Evolutionary conservation across 2,329 filamentous ascomycete genomes (phyloP), one percentile per base, ranked within the genome.

Genomic region (Fusarium euwallaceae): DNA sequence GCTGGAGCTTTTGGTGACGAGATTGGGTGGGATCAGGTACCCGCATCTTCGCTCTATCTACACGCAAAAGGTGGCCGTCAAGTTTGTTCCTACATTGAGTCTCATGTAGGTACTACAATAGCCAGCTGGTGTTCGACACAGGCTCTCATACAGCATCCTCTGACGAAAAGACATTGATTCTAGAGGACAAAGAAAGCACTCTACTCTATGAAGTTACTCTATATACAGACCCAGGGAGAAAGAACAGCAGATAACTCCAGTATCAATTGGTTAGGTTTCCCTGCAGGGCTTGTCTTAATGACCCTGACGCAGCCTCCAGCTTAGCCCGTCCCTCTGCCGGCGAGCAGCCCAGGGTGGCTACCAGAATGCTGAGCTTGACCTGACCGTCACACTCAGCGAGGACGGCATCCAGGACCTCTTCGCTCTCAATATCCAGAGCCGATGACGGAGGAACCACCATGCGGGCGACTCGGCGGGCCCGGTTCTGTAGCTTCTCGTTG

Each of bases 291-390:
- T 55, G 14, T 64, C 41, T 64, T 12, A 56, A 27, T 4, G 45
- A 64, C 36, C 67, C 59, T 14, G 59, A 61, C 8, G 59, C 37
- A n/a, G 59, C 59, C 41, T 36, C 59, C 5, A 61, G 9, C 16
- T 36, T 61, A 8, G 24, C 39, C 27, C 20, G 43, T 11, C 59
- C 59, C 10, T 61, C 59, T 17, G 70, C 34, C 3, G 61, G 64
- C 11, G 64, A 63, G 34, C 55, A 55, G 9, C 64, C 63, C 24
- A 67, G 27, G 5, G 51, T 64, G 4, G 62, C 64, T 17, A 67
- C 51, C 14, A 69, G 62, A 37, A 69, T 65, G 12, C 59, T 67
- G 34, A 71, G 66, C 48, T 61, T 73, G 14, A 69, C 69, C 16
- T 72, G 61, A 4, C 66, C 69, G 3, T 72, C 61, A 11, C 69